Evolutionary conservation across 139 green algal species (phyloP), one percentile per base, ranked within the genome.

Genomic region (Limnomonas spitsbergensis): DNA sequence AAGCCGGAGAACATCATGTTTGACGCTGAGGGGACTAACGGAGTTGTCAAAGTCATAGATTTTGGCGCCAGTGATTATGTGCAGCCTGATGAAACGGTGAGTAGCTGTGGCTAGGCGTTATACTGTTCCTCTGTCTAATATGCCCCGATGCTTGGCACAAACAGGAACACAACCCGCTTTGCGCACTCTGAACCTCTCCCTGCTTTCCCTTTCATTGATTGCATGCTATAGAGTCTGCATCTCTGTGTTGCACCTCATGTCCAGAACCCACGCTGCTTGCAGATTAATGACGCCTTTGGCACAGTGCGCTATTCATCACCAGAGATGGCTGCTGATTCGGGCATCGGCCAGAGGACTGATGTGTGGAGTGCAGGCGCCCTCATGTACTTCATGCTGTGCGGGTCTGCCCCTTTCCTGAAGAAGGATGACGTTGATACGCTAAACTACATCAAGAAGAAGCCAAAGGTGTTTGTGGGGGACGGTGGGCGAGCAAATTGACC

Each of bases 1-100:
- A 89, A 89, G 38, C 61, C 32, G 40, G 4, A 69, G 80, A 98
- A 98, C 85, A 93, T 98, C 40, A 95, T 94, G 85, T 91, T 91
- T 73, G 86, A 89, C 69, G 70, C 42, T 14, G 78, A 88, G 42
- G 87, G 87, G 2, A 40, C 73, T 2, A 61, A 75, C 3, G 85
- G 85, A 2, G 80, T 89, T 3, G 77, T 90, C 31, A 91, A 91
- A 69, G 83, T 87, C 53, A 74, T 87, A 52, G 82, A 87, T 75
- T 87, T 87, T 67, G 82, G 82, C 0, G 73, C 75, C 29, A 66
- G 31, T 27, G 56, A 79, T 39, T 83, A 82, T 42, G 69, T 86
- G 35, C 76, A 81, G 74, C 68, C 73, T 4, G 69, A 81, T 34
- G 82, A 86, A 34, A 66, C 9, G 73, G 80, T 85, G 35, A 70